Conservation (phyloP, 2,329 filamentous ascomycete species). For the Xylariaceae sp. region DNA sequence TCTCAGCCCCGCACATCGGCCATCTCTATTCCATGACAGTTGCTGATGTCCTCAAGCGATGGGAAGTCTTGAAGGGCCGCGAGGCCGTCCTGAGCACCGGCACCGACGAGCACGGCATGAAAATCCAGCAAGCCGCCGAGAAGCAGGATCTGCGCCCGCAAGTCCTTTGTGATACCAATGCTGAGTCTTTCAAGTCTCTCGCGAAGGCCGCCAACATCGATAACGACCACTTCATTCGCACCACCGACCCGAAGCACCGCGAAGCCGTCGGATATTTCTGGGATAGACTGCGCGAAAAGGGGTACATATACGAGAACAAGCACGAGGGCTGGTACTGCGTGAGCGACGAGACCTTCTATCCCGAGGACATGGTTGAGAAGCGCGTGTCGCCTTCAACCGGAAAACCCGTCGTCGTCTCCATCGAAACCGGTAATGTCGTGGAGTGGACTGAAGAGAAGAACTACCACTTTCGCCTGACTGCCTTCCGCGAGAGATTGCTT, state of each 20-base stretch:
- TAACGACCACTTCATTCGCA: slow-evolving; percentile 86
- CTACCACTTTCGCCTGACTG: slow-evolving; percentile 89
- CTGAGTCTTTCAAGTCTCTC: slow-evolving; percentile 71
- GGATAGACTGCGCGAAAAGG: slow-evolving; percentile 68
- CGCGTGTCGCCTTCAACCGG: slow-evolving; percentile 75
- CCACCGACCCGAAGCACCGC: slow-evolving; percentile 76
- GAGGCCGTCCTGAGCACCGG: slow-evolving; percentile 76
- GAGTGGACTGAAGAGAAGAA: slow-evolving; percentile 93
- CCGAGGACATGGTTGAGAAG: slow-evolving; percentile 66
- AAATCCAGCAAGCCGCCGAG: slow-evolving; percentile 82
- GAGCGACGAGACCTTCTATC: slow-evolving; percentile 95
- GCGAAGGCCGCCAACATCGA: slow-evolving; percentile 64
- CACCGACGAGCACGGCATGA: slow-evolving; percentile 96
- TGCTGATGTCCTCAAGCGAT: slow-evolving; percentile 86
- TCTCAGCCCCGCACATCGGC: slow-evolving; percentile 79
- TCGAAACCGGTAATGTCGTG: slow-evolving; percentile 86
- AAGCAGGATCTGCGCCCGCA: slow-evolving; percentile 67
- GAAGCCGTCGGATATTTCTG: slow-evolving; percentile 87
- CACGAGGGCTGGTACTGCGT: slow-evolving; percentile 97
- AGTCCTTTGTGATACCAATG: slow-evolving; percentile 82
- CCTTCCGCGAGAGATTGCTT: slow-evolving; percentile 71
- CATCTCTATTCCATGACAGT: slow-evolving; percentile 93
- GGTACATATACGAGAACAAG: slow-evolving; percentile 75
- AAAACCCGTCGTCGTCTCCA: slow-evolving; percentile 72
- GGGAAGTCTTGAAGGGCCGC: slow-evolving; percentile 70